A percentile compares a stretch with the other conserved stretches of the same genome.
Evolutionary conservation across 202 grass and related monocot species (phyloP).

Genomic region (Panicum virgatum): DNA sequence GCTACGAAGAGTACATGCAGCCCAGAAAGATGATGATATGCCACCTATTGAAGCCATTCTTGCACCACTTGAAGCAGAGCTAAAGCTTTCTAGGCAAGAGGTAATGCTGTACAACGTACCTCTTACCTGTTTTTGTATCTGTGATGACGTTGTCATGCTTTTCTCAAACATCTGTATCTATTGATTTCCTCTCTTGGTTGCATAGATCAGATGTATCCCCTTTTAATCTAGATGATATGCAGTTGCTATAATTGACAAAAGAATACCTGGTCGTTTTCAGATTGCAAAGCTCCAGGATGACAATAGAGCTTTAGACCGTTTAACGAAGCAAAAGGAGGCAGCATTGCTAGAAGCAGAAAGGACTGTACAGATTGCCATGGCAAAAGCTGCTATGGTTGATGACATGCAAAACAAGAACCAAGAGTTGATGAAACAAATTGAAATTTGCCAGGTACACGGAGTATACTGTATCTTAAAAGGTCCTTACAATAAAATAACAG

Average conservation of each 20-base stretch:
- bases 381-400: slow-evolving; percentile 95
- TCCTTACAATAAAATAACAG: neutral
- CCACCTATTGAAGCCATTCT: slow-evolving; percentile 98
- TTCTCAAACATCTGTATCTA: neutral
- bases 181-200: slow-evolving; percentile 5
- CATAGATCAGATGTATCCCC: neutral
- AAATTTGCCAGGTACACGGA: slow-evolving; percentile 87
- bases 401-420: slow-evolving; percentile 99
- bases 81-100: slow-evolving; percentile 93
- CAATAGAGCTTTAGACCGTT: slow-evolving; percentile 85
- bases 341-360: slow-evolving; percentile 87
- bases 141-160: neutral
- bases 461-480: slow-evolving; percentile 7
- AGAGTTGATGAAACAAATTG: slow-evolving; percentile 95
- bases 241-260: slow-evolving; percentile 26
- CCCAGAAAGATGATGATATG: slow-evolving; percentile 99
- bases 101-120: slow-evolving; percentile 38
- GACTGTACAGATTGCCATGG: slow-evolving; percentile 89
- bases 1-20: slow-evolving; percentile 90
- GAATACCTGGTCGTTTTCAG: slow-evolving; percentile 51
- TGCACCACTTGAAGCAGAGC: slow-evolving; percentile 92
- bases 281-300: slow-evolving; percentile 95
- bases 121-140: neutral
- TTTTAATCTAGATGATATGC: slow-evolving; percentile 3
- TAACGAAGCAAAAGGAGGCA: slow-evolving; percentile 96